These are phyloP conservation scores for Ogataea angusta DNA, from an alignment of 805 yeast genomes.

Conservation along the genomic window DNA sequence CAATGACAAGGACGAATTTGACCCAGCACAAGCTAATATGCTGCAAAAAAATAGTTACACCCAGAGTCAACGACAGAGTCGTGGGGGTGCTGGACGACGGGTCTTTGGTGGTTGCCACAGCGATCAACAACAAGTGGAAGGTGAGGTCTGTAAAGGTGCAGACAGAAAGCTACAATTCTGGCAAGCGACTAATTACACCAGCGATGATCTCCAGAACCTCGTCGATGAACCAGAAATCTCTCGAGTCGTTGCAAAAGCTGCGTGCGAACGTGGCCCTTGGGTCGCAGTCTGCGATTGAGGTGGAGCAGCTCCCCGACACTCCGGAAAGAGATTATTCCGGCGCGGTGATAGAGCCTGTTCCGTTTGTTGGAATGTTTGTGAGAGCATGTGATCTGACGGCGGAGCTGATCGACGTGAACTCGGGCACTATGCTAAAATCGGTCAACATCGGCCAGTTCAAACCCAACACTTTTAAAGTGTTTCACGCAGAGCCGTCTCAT, in stretches of 20 bases:
- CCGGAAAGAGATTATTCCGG: conserved; percentile 13
- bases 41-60: conserved; percentile 58
- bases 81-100: conserved; percentile 51
- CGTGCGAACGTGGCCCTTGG: conserved; percentile 10
- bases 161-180: conserved; percentile 45
- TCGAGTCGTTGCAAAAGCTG: conserved; percentile 16
- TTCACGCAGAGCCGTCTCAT: conserved; percentile 83
- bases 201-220: conserved; percentile 32
- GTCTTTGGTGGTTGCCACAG: conserved; percentile 58
- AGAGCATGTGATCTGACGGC: conserved; percentile 54
- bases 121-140: conserved; percentile 64
- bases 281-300: conserved; percentile 13
- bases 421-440: conserved; percentile 65
- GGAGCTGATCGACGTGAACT: conserved; percentile 72
- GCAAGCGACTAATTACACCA: conserved; percentile 37
- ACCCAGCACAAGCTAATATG: conserved; percentile 39
- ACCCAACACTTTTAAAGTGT: conserved; percentile 58
- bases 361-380: conserved; percentile 73
- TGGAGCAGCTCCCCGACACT: neutral
- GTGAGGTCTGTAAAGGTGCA: conserved; percentile 48
- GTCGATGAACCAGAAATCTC: conserved; percentile 19
- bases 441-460: conserved; percentile 62
- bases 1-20: conserved; percentile 33
- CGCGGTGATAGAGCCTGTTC: conserved; percentile 48
- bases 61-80: conserved; percentile 71